phyloP scores from a whole-genome alignment of 140 eudicot genomes.

The Anethum foeniculum region DNA sequence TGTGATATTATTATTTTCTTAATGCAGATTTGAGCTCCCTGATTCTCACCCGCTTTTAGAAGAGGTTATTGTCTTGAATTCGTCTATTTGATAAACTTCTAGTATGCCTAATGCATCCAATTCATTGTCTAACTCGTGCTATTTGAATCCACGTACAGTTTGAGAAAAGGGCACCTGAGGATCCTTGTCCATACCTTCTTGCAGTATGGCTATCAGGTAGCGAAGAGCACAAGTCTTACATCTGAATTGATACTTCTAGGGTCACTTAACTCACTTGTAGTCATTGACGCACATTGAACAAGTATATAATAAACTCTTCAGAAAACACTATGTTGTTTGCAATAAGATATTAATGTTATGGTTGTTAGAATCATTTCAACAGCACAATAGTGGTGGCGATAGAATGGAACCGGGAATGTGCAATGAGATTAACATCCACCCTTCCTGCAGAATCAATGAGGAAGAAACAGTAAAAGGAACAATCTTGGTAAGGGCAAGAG shows the following conservation, averaged over 20 bases:
- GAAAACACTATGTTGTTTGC: not conserved
- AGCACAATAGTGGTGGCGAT: constrained; percentile 3
- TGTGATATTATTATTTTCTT: not conserved
- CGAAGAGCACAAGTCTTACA: not conserved
- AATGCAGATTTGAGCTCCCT: constrained; percentile 62
- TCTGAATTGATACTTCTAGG: not conserved
- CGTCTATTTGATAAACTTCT: not conserved
- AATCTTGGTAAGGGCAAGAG: constrained; percentile 38
- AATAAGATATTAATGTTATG: not conserved
- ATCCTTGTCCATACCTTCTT: constrained; percentile 59
- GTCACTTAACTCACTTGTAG: not conserved
- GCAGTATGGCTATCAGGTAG: constrained; percentile 50
- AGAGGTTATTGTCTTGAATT: constrained; percentile 29
- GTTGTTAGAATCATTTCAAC: constrained; percentile 20
- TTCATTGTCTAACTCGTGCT: constrained; percentile 4
- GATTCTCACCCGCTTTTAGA: constrained; percentile 48
- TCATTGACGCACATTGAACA: not conserved
- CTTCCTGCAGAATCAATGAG: constrained; percentile 2
- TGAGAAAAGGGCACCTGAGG: constrained; percentile 39
- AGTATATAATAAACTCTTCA: not conserved
- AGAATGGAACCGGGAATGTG: not conserved
- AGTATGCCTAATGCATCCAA: constrained; percentile 2
- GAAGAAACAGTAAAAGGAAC: constrained; percentile 44
- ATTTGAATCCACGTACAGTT: constrained; percentile 27
- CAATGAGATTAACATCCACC: constrained; percentile 3